These are phyloP conservation scores for Zychaea mexicana DNA, from an alignment of 371 early-diverging fungal species.

Conservation along the genomic window DNA sequence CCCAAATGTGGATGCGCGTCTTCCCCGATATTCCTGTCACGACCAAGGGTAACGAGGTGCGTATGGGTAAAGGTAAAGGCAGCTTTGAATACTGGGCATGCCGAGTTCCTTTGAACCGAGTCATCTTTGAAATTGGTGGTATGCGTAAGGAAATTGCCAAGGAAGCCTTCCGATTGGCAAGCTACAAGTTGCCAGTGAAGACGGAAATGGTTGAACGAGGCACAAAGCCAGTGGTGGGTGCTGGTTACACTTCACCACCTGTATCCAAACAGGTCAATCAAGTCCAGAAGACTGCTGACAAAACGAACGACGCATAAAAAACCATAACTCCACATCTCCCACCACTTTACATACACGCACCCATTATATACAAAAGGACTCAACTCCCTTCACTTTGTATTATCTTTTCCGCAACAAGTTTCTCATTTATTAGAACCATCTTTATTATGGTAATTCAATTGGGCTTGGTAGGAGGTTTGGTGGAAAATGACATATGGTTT, in stretches of 20 bases:
- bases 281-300: neutral
- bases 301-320: neutral
- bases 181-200: constrained; percentile 74
- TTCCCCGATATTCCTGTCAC: constrained; percentile 95
- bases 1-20: constrained; percentile 84
- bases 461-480: too few species aligned
- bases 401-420: too few species aligned
- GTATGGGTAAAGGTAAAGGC: constrained; percentile 99
- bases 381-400: too few species aligned
- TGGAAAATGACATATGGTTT: too few species aligned
- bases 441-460: too few species aligned
- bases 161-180: constrained; percentile 74
- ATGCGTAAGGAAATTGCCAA: constrained; percentile 80
- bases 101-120: constrained; percentile 85
- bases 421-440: too few species aligned
- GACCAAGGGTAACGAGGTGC: constrained; percentile 87
- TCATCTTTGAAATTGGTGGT: constrained; percentile 86
- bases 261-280: neutral
- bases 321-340: neutral
- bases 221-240: constrained; percentile 54
- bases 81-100: constrained; percentile 92
- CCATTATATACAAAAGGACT: too few species aligned
- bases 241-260: constrained; percentile 36
- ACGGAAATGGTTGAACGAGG: constrained; percentile 74
- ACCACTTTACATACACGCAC: too few species aligned